Percentiles rank a stretch among this genome's conserved stretches.
These are phyloP conservation scores for Anaeromyces robustus DNA, from an alignment of 192 early-diverging fungal species.

Conservation along the genomic window DNA sequence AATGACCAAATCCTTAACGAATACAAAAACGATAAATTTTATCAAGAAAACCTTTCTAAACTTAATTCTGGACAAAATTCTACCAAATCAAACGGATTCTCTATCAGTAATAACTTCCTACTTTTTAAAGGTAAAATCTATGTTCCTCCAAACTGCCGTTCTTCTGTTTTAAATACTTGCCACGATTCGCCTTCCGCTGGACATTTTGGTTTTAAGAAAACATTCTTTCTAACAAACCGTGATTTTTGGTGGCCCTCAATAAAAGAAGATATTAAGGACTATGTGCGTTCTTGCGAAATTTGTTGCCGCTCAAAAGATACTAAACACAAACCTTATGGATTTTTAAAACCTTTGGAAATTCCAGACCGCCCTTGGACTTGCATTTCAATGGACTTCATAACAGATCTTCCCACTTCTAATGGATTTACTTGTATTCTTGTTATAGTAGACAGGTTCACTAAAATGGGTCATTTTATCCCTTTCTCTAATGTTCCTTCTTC, in stretches of 20 bases:
- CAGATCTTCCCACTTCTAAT: constrained; percentile 5
- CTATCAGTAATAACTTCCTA: too few species aligned
- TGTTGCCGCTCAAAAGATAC: constrained; percentile 15
- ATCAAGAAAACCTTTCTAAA: too few species aligned
- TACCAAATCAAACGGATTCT: too few species aligned
- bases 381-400: constrained; percentile 31
- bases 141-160: too few species aligned
- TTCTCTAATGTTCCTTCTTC: background rate
- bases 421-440: constrained; percentile 19
- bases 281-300: constrained; percentile 14
- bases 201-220: constrained; percentile 16
- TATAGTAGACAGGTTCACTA: constrained; percentile 22
- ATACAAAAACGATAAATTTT: too few species aligned
- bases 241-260: constrained; percentile 17
- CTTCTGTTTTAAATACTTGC: background rate
- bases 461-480: constrained; percentile 4
- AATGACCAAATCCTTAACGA: too few species aligned
- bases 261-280: constrained; percentile 11
- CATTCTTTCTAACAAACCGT: constrained; percentile 11
- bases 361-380: constrained; percentile 16
- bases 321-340: constrained; percentile 16
- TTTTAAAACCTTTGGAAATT: constrained; percentile 13
- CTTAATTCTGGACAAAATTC: too few species aligned
- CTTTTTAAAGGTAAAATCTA: too few species aligned
- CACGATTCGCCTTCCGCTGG: constrained; percentile 15